These are phyloP conservation scores for Nemania serpens DNA, from an alignment of 2,329 filamentous ascomycete genomes.

Conservation along the genomic window DNA sequence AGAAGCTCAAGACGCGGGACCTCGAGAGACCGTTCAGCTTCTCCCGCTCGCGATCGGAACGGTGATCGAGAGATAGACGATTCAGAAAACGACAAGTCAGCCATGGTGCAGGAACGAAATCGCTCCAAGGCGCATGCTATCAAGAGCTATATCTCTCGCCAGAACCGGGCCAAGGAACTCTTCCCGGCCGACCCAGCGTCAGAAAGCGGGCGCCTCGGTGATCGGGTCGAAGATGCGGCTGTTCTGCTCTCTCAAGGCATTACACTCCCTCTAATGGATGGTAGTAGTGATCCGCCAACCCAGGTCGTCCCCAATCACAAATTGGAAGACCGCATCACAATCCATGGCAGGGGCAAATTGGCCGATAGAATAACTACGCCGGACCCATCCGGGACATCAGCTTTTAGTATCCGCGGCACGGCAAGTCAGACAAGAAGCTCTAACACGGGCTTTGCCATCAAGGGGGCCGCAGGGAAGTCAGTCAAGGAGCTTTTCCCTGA, in stretches of 20 bases:
- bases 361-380: conserved; percentile 45
- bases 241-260: conserved; percentile 56
- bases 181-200: conserved; percentile 54
- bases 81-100: conserved; percentile 38
- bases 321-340: conserved; percentile 40
- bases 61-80: conserved; percentile 47
- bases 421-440: conserved; percentile 51
- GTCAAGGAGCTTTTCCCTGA: conserved; percentile 72
- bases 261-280: conserved; percentile 54
- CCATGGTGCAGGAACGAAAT: conserved; percentile 42
- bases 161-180: conserved; percentile 59
- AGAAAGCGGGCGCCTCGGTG: conserved; percentile 55
- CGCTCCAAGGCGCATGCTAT: conserved; percentile 51
- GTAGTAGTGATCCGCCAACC: conserved; percentile 40
- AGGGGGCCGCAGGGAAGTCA: conserved; percentile 60
- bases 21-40: conserved; percentile 56
- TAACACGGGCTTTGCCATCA: conserved; percentile 65
- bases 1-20: conserved; percentile 36
- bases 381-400: conserved; percentile 36
- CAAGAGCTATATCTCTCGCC: conserved; percentile 47
- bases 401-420: conserved; percentile 65
- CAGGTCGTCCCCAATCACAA: conserved; percentile 23
- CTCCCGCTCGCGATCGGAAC: conserved; percentile 52
- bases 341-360: conserved; percentile 35
- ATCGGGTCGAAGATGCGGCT: conserved; percentile 58